A percentile compares a stretch with the other conserved stretches of the same genome.
These are phyloP conservation scores for Luffa aegyptiaca DNA, from an alignment of 306 rosid genomes.

Conservation along the genomic window DNA sequence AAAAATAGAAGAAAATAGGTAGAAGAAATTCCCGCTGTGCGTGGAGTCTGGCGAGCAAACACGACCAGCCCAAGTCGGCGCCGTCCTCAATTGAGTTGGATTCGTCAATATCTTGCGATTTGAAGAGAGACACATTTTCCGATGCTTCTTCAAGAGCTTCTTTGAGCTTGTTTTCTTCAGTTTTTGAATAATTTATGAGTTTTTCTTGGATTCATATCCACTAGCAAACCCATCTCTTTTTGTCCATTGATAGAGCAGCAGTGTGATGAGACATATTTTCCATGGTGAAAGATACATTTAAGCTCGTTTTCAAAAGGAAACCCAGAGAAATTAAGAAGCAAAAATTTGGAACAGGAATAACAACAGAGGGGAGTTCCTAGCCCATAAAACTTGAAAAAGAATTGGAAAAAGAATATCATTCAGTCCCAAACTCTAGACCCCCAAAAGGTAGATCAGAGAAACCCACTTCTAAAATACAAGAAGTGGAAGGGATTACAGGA, in stretches of 20 bases:
- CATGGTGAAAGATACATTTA: slow-evolving; percentile 55
- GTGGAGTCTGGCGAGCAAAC: slow-evolving; percentile 77
- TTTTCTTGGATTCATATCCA: slow-evolving; percentile 26
- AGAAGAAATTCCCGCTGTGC: slow-evolving; percentile 88
- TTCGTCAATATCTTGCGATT: slow-evolving; percentile 67
- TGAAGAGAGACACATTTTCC: slow-evolving; percentile 68
- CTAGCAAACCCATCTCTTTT: slow-evolving; percentile 58
- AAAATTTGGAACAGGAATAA: slow-evolving; percentile 1
- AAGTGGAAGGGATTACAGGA: neutral
- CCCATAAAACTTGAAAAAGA: slow-evolving; percentile 16
- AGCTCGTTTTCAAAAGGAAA: no score
- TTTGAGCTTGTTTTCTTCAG: slow-evolving; percentile 79
- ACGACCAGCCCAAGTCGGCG: slow-evolving; percentile 58
- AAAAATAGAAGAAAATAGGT: no score
- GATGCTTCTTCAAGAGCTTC: slow-evolving; percentile 98
- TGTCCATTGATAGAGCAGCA: slow-evolving; percentile 57
- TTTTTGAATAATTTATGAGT: slow-evolving; percentile 61
- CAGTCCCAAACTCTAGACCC: slow-evolving; percentile 15
- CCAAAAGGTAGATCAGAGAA: slow-evolving; percentile 15
- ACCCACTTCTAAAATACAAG: slow-evolving; percentile 3
- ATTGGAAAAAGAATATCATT: neutral
- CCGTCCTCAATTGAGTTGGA: slow-evolving; percentile 48
- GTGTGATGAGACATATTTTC: slow-evolving; percentile 66
- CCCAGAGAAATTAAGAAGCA: neutral
- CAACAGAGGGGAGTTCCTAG: slow-evolving; percentile 1